These are phyloP conservation scores for Viridothelium virens DNA, from an alignment of 495 filamentous ascomycete species.

Conservation along the genomic window DNA sequence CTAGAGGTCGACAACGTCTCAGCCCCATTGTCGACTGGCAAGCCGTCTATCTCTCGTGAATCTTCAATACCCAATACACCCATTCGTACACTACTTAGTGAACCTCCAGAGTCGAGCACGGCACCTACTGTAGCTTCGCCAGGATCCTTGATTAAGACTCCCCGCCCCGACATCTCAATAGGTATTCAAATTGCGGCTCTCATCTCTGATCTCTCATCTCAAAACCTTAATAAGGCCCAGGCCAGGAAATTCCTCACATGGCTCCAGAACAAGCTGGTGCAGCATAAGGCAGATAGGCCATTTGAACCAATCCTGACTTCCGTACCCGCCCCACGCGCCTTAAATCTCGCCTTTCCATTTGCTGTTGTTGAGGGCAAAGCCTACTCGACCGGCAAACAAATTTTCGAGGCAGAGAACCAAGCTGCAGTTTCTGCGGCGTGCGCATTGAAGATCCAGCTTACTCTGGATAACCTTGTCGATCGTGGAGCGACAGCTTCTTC, in stretches of 20 bases:
- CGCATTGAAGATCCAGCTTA: slow-evolving; percentile 18
- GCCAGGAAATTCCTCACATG: not conserved
- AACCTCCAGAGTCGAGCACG: not conserved
- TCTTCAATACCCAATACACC: not conserved
- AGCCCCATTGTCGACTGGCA: not conserved
- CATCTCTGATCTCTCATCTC: slow-evolving; percentile 11
- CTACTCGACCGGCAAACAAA: slow-evolving; percentile 10
- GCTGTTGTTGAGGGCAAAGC: not conserved
- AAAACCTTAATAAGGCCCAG: not conserved
- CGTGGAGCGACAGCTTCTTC: not conserved
- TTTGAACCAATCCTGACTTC: slow-evolving; percentile 2
- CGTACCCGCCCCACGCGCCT: not conserved
- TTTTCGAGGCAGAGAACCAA: slow-evolving; percentile 15
- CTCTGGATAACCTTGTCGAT: slow-evolving; percentile 13
- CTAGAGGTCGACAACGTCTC: not conserved
- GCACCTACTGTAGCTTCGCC: not conserved
- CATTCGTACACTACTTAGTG: not conserved
- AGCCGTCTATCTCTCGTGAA: not conserved
- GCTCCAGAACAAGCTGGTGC: slow-evolving; percentile 3
- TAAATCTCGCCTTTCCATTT: slow-evolving; percentile 13
- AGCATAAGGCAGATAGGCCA: not conserved
- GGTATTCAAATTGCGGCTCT: slow-evolving; percentile 7
- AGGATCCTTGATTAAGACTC: not conserved
- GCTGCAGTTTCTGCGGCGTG: slow-evolving; percentile 18
- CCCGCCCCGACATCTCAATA: slow-evolving; percentile 8